Evolutionary conservation across 805 yeast species (phyloP), one percentile per base, ranked within the genome.

Genomic region (Naumovozyma dairenensis): DNA sequence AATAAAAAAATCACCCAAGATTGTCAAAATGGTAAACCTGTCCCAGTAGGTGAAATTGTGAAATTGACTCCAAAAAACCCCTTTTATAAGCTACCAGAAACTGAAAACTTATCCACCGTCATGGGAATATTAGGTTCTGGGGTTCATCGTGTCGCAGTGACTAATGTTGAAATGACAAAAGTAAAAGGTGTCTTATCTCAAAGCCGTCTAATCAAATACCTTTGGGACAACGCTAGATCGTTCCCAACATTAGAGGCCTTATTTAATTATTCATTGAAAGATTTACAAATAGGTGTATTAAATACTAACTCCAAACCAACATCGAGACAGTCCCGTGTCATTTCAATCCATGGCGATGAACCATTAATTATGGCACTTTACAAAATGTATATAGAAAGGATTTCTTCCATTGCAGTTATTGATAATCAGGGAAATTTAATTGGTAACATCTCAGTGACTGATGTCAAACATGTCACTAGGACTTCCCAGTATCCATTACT

Each of bases 401-500:
- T 92, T 18, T 80, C 93, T 3, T 86, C 96, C 14, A 71, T 89
- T 25, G 97, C 98, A 0, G 96, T 92, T 9, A 81, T 89, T 32
- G 97, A 92, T 62, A 63, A 75, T 38, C 75, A 77, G 44, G 64
- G 72, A 48, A 74, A 78, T 49, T 65, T 89, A 38, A 64, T 92
- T 31, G 98, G 97, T 29, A 89, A 89, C 59, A 89, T 89, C 28
- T 84, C 95, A 2, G 89, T 87, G 15, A 93, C 94, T 0, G 98
- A 89, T 59, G 96, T 87, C 24, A 77, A 80, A 51, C 77, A 84
- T 43, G 87, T 89, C 21, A 79, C 94, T 10, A 76, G 80, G 42
- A 77, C 93, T 24, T 82, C 94, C 18, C 87, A 87, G 55, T 80
- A 93, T 10, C 86, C 81, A 39, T 65, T 84, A 43, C 67, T 89